Evolutionary conservation across 108 stramenopile species (phyloP), one percentile per base, ranked within the genome.

Genomic region (Epipyxis sp.): DNA sequence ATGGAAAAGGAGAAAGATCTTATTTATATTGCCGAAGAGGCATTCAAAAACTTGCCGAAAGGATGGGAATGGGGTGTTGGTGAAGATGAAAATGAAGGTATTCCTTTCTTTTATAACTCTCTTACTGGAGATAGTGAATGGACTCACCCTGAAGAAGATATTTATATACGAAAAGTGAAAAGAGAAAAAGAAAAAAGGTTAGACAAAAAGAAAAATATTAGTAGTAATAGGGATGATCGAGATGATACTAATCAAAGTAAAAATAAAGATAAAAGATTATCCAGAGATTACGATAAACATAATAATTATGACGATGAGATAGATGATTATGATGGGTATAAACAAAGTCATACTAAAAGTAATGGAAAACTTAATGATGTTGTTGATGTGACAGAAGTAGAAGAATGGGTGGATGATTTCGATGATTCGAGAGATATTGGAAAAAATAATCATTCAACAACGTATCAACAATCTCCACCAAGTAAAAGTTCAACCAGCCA

Each of bases 71-170:
- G 40, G 3, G 44, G 71, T 34, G 25, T 74, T 10, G 25, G 32
- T 6, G 71, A 74, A 39, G 71, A 42, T 32, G 71, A 74, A 32
- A 16, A 46, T 37, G 71, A 37, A 13, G 44, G 71, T 74, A 34
- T 74, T 27, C 71, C 71, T 10, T 74, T 30, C 34, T 74, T 74
- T 32, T 57, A 74, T 37, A 74, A 74, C 25, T 13, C 3, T 54
- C 25, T 43, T 6, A 74, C 71, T 6, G 71, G 42, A 37, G 13
- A 74, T 27, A 74, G 71, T 74, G 71, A 42, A 37, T 74, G 71
- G 71, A 74, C 3, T 6, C 71, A 74, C 34, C 71, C 71, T 6
- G 41, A 34, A 27, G 71, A 74, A 57, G 13, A 74, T 13, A 27
- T 30, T 13, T 74, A 74, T 32, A 39, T 27, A 10, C 6, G 34